Evolutionary conservation across 2,329 filamentous ascomycete genomes (phyloP).

Genomic region (Sphaerulina vaccinii): DNA sequence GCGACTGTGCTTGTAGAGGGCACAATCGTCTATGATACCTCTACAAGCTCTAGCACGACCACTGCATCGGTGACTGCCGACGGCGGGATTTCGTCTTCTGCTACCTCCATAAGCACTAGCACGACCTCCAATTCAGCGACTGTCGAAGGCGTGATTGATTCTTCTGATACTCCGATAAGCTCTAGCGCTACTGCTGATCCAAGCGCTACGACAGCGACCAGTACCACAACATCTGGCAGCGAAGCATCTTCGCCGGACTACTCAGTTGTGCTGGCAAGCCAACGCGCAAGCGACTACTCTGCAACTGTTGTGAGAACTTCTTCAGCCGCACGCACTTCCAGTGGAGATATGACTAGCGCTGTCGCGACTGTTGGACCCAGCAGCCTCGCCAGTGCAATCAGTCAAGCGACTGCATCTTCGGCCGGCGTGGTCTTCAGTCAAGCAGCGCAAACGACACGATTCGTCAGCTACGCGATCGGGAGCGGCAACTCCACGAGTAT

Average conservation of each 20-base stretch:
- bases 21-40: too few species aligned
- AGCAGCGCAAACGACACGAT: background rate
- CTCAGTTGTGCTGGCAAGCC: conserved; percentile 4
- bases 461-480: background rate
- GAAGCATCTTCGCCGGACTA: background rate
- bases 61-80: too few species aligned
- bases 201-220: background rate
- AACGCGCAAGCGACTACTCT: conserved; percentile 3
- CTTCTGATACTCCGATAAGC: background rate
- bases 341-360: background rate
- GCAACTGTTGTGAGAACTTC: conserved; percentile 1
- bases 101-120: background rate
- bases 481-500: conserved; percentile 3
- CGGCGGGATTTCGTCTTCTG: background rate
- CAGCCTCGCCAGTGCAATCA: background rate
- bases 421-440: background rate
- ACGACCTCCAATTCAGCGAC: too few species aligned
- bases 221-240: background rate
- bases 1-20: too few species aligned
- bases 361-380: background rate
- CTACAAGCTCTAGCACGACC: too few species aligned
- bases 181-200: background rate
- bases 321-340: background rate
- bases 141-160: background rate
- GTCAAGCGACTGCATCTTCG: background rate